Evolutionary conservation across 2,329 filamentous ascomycete species (phyloP).

Genomic region (Thielaviopsis populi): DNA sequence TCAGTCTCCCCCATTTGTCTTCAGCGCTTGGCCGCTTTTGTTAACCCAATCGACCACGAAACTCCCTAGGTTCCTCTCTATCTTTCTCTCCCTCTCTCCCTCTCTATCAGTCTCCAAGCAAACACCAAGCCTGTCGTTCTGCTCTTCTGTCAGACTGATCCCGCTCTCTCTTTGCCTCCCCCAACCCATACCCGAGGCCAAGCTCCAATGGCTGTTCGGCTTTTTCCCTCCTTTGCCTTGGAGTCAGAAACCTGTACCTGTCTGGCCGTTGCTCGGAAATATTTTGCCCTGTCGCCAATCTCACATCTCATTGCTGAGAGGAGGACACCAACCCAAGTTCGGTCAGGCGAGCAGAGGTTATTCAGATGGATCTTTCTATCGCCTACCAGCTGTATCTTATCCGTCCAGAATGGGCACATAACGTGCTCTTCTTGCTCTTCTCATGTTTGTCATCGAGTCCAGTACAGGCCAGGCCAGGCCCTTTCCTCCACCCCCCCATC

Average conservation of each 20-base stretch:
- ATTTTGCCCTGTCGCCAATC: background rate
- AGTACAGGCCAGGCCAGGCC: too few species aligned
- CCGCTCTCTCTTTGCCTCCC: background rate
- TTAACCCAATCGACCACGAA: background rate
- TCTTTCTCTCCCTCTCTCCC: too few species aligned
- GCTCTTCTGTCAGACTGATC: background rate
- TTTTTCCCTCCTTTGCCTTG: background rate
- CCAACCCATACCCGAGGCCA: background rate
- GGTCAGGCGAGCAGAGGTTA: background rate
- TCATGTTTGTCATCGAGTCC: background rate
- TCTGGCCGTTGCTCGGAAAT: background rate
- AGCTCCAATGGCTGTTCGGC: background rate
- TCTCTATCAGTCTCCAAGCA: background rate
- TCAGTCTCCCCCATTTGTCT: background rate
- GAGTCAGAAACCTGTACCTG: background rate
- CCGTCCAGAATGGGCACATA: background rate
- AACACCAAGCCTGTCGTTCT: background rate
- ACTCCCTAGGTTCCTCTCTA: too few species aligned
- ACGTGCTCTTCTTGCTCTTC: background rate
- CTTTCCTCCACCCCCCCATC: background rate
- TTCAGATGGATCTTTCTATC: background rate
- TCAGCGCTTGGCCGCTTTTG: background rate
- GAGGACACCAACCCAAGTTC: background rate
- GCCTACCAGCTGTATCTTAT: background rate
- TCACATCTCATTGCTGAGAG: background rate